Evolutionary conservation across 2,329 filamentous ascomycete genomes (phyloP), one percentile per base, ranked within the genome.

Genomic region (Diaporthe eres): DNA sequence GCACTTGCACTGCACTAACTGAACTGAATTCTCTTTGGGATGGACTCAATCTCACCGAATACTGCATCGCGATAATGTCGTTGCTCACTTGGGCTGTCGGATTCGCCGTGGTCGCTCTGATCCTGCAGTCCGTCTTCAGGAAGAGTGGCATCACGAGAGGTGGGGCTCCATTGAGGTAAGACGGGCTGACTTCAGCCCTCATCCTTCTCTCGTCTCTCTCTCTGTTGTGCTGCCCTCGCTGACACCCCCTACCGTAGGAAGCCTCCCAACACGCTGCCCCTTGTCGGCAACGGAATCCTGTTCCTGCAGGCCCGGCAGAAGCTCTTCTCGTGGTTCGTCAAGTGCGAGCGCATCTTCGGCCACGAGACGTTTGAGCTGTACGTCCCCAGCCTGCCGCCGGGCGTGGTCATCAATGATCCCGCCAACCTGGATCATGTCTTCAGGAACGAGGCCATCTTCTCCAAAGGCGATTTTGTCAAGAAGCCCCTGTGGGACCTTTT

Each of bases 401-500:
- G 90, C 5, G 89, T 93, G 28, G 88, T 93, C 61, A 89, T 93
- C 80, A 91, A 89, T 79, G 89, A 91, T 78, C 91, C 92, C 1
- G 85, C 84, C 74, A 92, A 91, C 77, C 85, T 93, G 1, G 92
- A 93, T 47, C 92, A 87, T 78, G 87, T 93, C 42, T 88, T 93
- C 79, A 91, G 88, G 80, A 87, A 92, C 76, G 90, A 92, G 79
- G 87, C 86, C 15, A 81, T 90, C 17, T 92, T 93, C 79, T 85
- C 87, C 61, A 93, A 93, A 79, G 92, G 92, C 19, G 84, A 86
- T 2, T 92, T 93, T 77, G 90, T 93, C 79, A 91, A 90, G 78
- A 83, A 84, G 25, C 86, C 90, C 51, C 89, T 91, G 0, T 89
- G 88, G 86, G 91, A 93, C 79, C 83, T 93, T 0, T 93, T 93